Conservation (phyloP, 2,329 filamentous ascomycete species). For the Thelonectria olida region DNA sequence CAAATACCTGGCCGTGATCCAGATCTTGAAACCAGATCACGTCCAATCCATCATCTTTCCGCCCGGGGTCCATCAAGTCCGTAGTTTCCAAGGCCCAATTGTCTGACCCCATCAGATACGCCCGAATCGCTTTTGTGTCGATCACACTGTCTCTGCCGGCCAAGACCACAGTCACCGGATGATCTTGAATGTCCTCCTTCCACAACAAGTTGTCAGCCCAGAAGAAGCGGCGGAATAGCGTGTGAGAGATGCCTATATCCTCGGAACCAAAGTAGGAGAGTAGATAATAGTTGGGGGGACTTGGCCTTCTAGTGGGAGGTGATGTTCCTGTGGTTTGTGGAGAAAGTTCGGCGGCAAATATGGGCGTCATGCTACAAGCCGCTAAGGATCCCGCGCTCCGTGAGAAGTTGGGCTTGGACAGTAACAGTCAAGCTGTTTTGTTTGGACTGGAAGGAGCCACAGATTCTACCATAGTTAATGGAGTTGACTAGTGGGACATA, state of each 20-base stretch:
- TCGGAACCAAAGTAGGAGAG: constrained; percentile 68
- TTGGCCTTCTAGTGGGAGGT: constrained; percentile 45
- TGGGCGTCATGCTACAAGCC: constrained; percentile 19
- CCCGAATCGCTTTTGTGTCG: constrained; percentile 60
- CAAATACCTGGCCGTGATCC: constrained; percentile 66
- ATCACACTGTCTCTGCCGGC: constrained; percentile 64
- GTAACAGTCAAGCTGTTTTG: constrained; percentile 18
- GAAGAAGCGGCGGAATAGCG: constrained; percentile 66
- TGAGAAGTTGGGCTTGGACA: constrained; percentile 14
- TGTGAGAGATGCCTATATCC: constrained; percentile 67
- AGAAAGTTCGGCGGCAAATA: constrained; percentile 22
- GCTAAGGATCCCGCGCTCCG: background rate
- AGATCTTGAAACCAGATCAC: constrained; percentile 63
- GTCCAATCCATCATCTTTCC: constrained; percentile 54
- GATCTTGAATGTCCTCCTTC: constrained; percentile 61
- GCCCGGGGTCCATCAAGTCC: constrained; percentile 33
- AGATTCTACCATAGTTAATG: constrained; percentile 15
- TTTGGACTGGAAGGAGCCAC: constrained; percentile 28
- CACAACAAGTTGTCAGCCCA: constrained; percentile 70
- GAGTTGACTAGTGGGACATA: too few species aligned
- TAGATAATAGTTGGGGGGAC: constrained; percentile 64
- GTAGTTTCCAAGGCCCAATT: constrained; percentile 30
- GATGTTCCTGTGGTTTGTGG: constrained; percentile 26
- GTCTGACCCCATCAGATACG: constrained; percentile 55
- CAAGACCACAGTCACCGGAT: constrained; percentile 58